phyloP scores from a whole-genome alignment of 1,139 yeast species.

The Magnusiomyces clavatus region DNA sequence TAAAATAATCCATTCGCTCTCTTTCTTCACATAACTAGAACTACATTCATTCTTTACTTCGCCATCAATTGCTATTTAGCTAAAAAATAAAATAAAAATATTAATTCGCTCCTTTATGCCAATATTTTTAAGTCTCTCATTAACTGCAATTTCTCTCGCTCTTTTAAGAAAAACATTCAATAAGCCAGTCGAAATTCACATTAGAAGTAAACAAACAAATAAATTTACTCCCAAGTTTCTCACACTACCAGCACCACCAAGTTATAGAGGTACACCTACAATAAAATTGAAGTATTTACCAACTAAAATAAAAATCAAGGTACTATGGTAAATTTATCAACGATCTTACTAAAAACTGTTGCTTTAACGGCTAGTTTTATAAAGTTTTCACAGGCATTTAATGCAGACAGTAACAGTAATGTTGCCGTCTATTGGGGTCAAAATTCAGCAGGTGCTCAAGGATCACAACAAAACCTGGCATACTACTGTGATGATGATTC shows the following conservation, averaged over 20 bases:
- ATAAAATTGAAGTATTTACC: too few relatives aligned
- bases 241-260: too few relatives aligned
- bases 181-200: background rate
- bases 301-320: too few relatives aligned
- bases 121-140: background rate
- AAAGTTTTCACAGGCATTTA: too few relatives aligned
- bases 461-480: constrained; percentile 51
- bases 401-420: constrained; percentile 34
- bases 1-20: background rate
- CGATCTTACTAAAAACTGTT: too few relatives aligned
- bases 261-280: too few relatives aligned
- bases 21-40: background rate
- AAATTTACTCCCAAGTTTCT: too few relatives aligned
- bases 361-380: too few relatives aligned
- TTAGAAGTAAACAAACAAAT: background rate
- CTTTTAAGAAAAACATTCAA: background rate
- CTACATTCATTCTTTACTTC: background rate
- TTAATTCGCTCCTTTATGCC: background rate
- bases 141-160: background rate
- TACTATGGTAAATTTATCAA: too few relatives aligned
- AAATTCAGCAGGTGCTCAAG: constrained; percentile 52
- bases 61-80: background rate
- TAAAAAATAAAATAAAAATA: too few relatives aligned
- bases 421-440: constrained; percentile 92
- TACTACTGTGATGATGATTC: constrained; percentile 61